phyloP scores from a whole-genome alignment of 192 early-diverging fungal species.

The Rhizophagus sp. region DNA sequence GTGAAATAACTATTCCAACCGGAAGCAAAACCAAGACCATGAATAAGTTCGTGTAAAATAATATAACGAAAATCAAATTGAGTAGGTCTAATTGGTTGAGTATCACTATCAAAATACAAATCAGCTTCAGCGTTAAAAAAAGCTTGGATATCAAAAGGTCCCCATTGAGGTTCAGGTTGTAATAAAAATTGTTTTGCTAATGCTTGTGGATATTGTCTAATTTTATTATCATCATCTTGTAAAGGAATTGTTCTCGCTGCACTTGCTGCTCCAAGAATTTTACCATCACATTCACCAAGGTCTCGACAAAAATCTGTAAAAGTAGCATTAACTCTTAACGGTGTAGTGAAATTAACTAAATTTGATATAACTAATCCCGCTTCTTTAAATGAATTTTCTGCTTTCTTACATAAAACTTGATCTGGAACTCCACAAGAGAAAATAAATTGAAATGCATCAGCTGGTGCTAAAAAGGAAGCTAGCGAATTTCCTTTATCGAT shows the following conservation, averaged over 20 bases:
- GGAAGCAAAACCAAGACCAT: constrained; percentile 45
- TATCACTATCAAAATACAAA: constrained; percentile 35
- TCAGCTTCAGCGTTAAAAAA: constrained; percentile 37
- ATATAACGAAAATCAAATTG: constrained; percentile 39
- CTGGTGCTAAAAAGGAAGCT: neutral
- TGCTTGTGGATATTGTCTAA: constrained; percentile 43
- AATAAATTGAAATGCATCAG: neutral
- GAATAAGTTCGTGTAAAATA: constrained; percentile 40
- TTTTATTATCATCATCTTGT: constrained; percentile 37
- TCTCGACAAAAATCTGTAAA: constrained; percentile 36
- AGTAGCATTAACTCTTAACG: constrained; percentile 39
- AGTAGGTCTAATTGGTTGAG: constrained; percentile 4
- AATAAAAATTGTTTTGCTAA: constrained; percentile 39
- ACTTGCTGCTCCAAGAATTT: constrained; percentile 30
- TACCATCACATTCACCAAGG: neutral
- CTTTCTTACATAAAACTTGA: neutral
- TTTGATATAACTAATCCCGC: neutral
- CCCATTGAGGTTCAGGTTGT: constrained; percentile 30
- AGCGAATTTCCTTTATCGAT: neutral
- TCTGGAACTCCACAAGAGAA: neutral
- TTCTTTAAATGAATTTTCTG: neutral
- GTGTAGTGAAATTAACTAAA: neutral
- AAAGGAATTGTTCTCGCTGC: constrained; percentile 37
- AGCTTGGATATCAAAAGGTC: constrained; percentile 37
- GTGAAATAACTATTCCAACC: constrained; percentile 31